These are phyloP conservation scores for Fagus sylvatica DNA, from an alignment of 306 rosid species.

Conservation along the genomic window DNA sequence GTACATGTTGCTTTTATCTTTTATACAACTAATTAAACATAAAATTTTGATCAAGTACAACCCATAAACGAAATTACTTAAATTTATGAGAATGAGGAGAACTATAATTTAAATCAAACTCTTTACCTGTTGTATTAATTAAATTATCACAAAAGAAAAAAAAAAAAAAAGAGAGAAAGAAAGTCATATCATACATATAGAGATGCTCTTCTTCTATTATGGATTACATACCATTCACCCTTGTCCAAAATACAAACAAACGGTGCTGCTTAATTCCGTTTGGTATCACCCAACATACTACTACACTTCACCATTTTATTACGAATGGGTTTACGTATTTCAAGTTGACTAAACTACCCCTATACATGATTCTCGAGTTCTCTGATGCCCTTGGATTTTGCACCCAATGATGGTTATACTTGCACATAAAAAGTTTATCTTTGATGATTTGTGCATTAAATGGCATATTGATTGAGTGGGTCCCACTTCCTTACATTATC, in stretches of 20 bases:
- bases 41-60: too few relatives aligned
- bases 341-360: conserved; percentile 29
- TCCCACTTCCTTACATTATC: conserved; percentile 43
- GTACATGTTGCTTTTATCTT: too few relatives aligned
- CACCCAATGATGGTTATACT: conserved; percentile 14
- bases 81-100: too few relatives aligned
- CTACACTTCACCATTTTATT: conserved; percentile 10
- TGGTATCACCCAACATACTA: conserved; percentile 22
- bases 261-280: conserved; percentile 5
- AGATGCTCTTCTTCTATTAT: neutral
- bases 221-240: conserved; percentile 26
- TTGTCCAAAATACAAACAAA: conserved; percentile 7
- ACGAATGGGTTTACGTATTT: neutral
- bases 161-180: too few relatives aligned
- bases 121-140: too few relatives aligned
- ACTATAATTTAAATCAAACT: too few relatives aligned
- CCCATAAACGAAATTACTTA: too few relatives aligned
- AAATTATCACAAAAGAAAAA: too few relatives aligned
- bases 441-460: conserved; percentile 50
- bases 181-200: too few relatives aligned
- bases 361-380: conserved; percentile 15
- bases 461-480: conserved; percentile 47
- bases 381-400: conserved; percentile 17
- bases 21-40: too few relatives aligned
- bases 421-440: conserved; percentile 28